Evolutionary conservation across 2,329 filamentous ascomycete species (phyloP).

Genomic region (Colletotrichum sp.): DNA sequence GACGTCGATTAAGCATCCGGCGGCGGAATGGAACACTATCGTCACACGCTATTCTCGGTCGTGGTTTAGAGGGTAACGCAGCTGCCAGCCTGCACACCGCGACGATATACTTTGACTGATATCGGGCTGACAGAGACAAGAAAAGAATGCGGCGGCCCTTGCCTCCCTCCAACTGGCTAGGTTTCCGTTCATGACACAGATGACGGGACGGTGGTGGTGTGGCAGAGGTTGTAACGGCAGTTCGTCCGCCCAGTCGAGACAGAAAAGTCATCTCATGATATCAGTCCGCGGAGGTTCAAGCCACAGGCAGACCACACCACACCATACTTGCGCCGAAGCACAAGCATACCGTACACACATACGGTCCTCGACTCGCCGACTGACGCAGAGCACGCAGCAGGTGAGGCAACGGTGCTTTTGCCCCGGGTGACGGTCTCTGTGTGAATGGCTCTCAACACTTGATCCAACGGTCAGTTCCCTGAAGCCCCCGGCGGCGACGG

Average conservation of each 20-base stretch:
- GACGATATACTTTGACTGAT: background rate
- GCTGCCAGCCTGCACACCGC: background rate
- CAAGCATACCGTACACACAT: background rate
- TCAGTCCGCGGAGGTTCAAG: background rate
- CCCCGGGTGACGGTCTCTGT: background rate
- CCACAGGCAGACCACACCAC: background rate
- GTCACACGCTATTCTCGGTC: background rate
- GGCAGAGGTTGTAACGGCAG: background rate
- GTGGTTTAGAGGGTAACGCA: background rate
- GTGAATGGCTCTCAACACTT: background rate
- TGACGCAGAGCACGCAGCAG: background rate
- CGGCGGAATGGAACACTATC: background rate
- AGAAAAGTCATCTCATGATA: constrained; percentile 5
- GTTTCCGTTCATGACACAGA: background rate
- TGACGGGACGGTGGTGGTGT: background rate
- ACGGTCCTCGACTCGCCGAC: background rate
- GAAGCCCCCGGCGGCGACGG: background rate
- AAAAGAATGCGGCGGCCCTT: background rate
- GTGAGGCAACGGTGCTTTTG: background rate
- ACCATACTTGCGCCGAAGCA: background rate
- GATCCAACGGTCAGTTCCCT: background rate
- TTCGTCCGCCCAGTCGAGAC: background rate
- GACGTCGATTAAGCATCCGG: background rate
- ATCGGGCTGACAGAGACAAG: background rate
- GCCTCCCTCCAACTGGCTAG: background rate